Percentiles rank a stretch among this genome's conserved stretches.
Evolutionary conservation across 768 basidiomycete genomes (phyloP).

Genomic region (Grammothele lineata): DNA sequence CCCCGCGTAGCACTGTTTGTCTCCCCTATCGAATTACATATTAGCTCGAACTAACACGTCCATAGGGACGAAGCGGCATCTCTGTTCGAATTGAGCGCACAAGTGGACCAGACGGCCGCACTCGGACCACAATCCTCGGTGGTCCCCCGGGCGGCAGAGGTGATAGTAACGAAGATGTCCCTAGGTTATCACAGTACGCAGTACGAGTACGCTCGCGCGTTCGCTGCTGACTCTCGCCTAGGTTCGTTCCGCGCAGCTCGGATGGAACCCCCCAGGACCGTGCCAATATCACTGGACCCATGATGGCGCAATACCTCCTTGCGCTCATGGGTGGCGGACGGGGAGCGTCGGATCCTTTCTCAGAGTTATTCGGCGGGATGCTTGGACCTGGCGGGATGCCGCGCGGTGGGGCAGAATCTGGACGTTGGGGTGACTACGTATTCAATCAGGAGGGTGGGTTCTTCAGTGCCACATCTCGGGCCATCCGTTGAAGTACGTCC

Average conservation of each 20-base stretch:
- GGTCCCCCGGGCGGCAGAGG: constrained; percentile 26
- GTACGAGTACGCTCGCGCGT: no score
- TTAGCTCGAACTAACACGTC: no score
- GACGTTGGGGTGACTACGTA: constrained; percentile 87
- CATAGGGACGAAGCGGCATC: no score
- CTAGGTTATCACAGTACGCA: constrained; percentile 21
- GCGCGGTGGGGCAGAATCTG: constrained; percentile 38
- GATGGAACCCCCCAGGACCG: constrained; percentile 19
- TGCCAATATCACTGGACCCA: constrained; percentile 48
- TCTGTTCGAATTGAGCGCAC: constrained; percentile 21
- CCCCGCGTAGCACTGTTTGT: constrained; percentile 1
- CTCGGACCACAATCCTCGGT: constrained; percentile 36
- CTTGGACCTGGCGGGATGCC: constrained; percentile 19
- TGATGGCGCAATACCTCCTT: constrained; percentile 74
- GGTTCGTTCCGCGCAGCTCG: constrained; percentile 35
- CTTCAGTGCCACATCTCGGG: not conserved
- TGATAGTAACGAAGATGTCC: constrained; percentile 12
- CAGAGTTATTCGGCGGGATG: constrained; percentile 38
- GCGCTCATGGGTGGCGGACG: constrained; percentile 46
- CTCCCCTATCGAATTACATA: no score
- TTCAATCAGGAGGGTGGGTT: constrained; percentile 79
- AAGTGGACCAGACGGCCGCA: constrained; percentile 21
- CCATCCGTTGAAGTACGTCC: no score
- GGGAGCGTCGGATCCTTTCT: constrained; percentile 39
- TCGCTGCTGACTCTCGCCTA: constrained; percentile 33